These are phyloP conservation scores for Fragaria vesca DNA, from an alignment of 306 rosid species.

Conservation along the genomic window DNA sequence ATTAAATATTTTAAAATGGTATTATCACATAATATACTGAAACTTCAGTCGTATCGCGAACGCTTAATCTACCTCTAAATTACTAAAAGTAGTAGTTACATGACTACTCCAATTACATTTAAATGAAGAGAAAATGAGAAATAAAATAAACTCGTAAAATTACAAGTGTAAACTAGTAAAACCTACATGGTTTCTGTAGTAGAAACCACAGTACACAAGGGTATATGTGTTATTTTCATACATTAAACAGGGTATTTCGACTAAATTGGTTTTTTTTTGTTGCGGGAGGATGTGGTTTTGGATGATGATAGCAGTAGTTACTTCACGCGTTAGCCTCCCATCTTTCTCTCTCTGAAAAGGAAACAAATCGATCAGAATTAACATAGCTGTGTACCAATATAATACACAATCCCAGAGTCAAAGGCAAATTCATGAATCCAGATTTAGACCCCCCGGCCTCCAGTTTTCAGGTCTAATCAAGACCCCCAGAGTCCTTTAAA, in stretches of 20 bases:
- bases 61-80: too few species aligned
- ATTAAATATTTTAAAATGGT: too few species aligned
- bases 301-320: background rate
- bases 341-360: background rate
- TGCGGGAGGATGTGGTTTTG: background rate
- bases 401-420: background rate
- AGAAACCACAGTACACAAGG: background rate
- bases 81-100: too few species aligned
- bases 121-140: too few species aligned
- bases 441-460: background rate
- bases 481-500: background rate
- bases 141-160: too few species aligned
- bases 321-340: slow-evolving; percentile 2
- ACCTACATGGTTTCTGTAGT: too few species aligned
- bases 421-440: background rate
- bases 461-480: background rate
- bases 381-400: background rate
- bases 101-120: too few species aligned
- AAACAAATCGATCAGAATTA: background rate
- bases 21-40: too few species aligned
- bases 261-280: too few species aligned
- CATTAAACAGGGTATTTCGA: background rate
- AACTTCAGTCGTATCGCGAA: too few species aligned
- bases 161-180: too few species aligned
- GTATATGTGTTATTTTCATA: background rate